phyloP scores from a whole-genome alignment of 2,329 filamentous ascomycete genomes.

The Fusarium cicatricum region DNA sequence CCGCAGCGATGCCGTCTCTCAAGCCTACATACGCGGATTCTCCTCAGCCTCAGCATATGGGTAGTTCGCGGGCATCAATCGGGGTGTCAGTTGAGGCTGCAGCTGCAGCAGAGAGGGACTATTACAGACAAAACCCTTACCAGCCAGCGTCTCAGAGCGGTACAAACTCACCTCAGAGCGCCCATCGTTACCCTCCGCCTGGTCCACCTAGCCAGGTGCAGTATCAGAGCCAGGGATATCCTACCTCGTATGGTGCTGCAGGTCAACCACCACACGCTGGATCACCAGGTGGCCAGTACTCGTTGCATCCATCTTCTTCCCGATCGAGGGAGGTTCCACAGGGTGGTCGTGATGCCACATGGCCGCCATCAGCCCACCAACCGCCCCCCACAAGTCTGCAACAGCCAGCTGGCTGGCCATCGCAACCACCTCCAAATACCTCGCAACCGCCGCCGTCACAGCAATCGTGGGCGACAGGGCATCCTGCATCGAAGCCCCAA shows the following conservation, averaged over 20 bases:
- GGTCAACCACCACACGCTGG: constrained; percentile 52
- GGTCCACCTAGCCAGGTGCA: constrained; percentile 48
- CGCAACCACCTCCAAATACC: constrained; percentile 44
- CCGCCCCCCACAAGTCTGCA: constrained; percentile 36
- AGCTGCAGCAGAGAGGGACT: constrained; percentile 54
- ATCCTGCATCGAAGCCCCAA: constrained; percentile 46
- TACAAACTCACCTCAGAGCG: constrained; percentile 57
- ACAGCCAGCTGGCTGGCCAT: constrained; percentile 43
- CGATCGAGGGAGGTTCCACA: constrained; percentile 54
- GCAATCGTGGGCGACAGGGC: constrained; percentile 47
- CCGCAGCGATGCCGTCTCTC: constrained; percentile 61
- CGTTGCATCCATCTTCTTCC: constrained; percentile 55
- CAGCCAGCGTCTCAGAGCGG: constrained; percentile 47
- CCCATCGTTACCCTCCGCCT: constrained; percentile 56
- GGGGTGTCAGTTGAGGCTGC: constrained; percentile 48
- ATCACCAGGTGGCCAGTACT: constrained; percentile 66
- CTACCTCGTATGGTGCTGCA: constrained; percentile 50
- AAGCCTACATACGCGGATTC: constrained; percentile 63
- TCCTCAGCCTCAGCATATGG: constrained; percentile 58
- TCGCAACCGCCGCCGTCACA: constrained; percentile 46
- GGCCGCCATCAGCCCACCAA: constrained; percentile 43
- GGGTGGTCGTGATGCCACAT: constrained; percentile 48
- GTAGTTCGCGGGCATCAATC: constrained; percentile 55
- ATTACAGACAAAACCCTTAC: constrained; percentile 54
- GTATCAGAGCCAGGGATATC: constrained; percentile 58